A percentile compares a stretch with the other conserved stretches of the same genome.
Evolutionary conservation across 2,329 filamentous ascomycete genomes (phyloP).

Genomic region (Cadophora malorum): DNA sequence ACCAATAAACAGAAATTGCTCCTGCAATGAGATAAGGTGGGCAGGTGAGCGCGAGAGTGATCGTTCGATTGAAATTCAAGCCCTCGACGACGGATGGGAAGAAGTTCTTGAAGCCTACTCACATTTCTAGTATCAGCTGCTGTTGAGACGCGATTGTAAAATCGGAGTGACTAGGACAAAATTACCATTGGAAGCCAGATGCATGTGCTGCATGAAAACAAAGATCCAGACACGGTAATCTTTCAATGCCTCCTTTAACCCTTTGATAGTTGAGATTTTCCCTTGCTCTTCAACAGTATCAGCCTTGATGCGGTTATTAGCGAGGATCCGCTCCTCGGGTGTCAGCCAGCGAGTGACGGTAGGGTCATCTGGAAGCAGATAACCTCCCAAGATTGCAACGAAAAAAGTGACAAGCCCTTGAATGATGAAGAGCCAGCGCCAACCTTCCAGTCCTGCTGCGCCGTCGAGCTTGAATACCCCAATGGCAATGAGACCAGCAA

Average conservation of each 20-base stretch:
- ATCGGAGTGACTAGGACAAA: slow-evolving; percentile 16
- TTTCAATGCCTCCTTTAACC: slow-evolving; percentile 49
- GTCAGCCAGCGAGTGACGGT: slow-evolving; percentile 32
- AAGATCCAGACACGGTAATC: slow-evolving; percentile 54
- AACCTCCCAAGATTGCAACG: slow-evolving; percentile 26
- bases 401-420: slow-evolving; percentile 38
- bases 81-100: slow-evolving; percentile 40
- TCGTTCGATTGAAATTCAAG: slow-evolving; percentile 40
- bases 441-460: slow-evolving; percentile 47
- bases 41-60: slow-evolving; percentile 32
- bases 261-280: slow-evolving; percentile 44
- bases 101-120: neutral
- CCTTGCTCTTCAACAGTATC: slow-evolving; percentile 46
- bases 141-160: slow-evolving; percentile 30
- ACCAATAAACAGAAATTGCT: slow-evolving; percentile 16
- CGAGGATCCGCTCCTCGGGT: slow-evolving; percentile 31
- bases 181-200: slow-evolving; percentile 48
- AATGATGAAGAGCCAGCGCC: slow-evolving; percentile 53
- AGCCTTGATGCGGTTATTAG: slow-evolving; percentile 20
- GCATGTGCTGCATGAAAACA: slow-evolving; percentile 55
- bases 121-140: too few relatives aligned
- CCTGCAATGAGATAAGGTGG: slow-evolving; percentile 29
- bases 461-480: slow-evolving; percentile 48
- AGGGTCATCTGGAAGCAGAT: slow-evolving; percentile 59
- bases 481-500: slow-evolving; percentile 48